Evolutionary conservation across 1,139 yeast genomes (phyloP), one percentile per base, ranked within the genome.

Genomic region (Nadsonia commutata): DNA sequence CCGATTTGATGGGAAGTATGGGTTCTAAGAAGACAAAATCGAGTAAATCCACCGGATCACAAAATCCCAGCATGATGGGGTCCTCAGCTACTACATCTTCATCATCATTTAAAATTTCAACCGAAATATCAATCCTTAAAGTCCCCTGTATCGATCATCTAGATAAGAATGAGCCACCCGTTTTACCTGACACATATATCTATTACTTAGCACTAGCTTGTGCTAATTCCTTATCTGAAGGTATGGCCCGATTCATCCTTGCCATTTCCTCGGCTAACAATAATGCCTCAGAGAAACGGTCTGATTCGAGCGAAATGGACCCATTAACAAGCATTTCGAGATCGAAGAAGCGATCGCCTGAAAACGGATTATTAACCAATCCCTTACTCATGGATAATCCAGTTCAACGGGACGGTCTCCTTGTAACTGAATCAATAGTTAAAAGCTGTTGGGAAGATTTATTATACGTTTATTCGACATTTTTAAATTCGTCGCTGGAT

Each of bases 91-190:
- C 38, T 17, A 2, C 43, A 44, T 19, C 45, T 41, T 22, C 47
- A 47, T n/a, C 45, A 42, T 13, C 31, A n/a, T 18, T 17, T 41
- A 20, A 43, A 43, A 20, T 18, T 18, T n/a, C 21, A 40, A 45
- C 20, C 45, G 44, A 18, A 21, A 16, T 20, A 17, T 39, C 43
- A 7, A 40, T 50, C 7, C 45, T 50, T 20, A 74, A 78, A 50
- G 66, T 77, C 0, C 67, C 78, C 5, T 71, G 78, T 45, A 66
- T 86, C 39, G 95, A 86, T 47, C 72, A 79, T 46, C 65, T 88
- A 27, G 97, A 88, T 53, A 86, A 85, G 53, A 53, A 66, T 0
- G 93, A 81, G 31, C 78, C 94, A 0, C 78, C 83, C 0, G 55
- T 62, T 1, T 66, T 77, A 2, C 84, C 93, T 1, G 65, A 66